Percentiles rank a stretch among this genome's conserved stretches.
These are phyloP conservation scores for Porpolomopsis calyptriformis DNA, from an alignment of 768 basidiomycete genomes.

Conservation along the genomic window DNA sequence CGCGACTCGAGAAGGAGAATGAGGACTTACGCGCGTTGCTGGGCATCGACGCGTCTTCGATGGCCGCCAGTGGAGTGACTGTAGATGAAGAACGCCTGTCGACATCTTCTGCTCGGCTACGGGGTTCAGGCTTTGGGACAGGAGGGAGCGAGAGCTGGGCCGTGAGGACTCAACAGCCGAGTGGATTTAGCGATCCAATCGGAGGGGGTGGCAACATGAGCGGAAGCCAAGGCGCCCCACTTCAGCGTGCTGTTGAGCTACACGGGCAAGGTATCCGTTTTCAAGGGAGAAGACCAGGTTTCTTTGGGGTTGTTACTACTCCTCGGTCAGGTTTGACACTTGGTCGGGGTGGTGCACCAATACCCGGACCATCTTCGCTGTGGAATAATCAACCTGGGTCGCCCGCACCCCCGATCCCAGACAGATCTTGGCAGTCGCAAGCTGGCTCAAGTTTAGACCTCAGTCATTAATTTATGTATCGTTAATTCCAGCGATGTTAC, in stretches of 20 bases:
- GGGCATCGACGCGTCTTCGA: conserved; percentile 53
- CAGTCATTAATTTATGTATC: conserved; percentile 20
- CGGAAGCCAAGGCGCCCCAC: conserved; percentile 21
- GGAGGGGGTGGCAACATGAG: conserved; percentile 1
- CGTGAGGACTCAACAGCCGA: not conserved
- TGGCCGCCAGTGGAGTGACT: conserved; percentile 42
- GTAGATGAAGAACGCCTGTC: conserved; percentile 37
- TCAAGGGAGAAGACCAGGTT: conserved; percentile 44
- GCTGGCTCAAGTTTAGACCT: conserved; percentile 30
- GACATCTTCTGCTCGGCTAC: conserved; percentile 19
- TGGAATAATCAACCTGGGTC: conserved; percentile 33
- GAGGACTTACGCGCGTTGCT: conserved; percentile 62
- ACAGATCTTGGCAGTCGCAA: conserved; percentile 35
- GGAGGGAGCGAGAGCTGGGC: conserved; percentile 11
- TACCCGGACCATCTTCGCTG: conserved; percentile 23
- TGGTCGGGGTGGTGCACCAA: conserved; percentile 20
- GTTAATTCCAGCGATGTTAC: too few species aligned
- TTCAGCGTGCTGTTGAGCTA: conserved; percentile 41
- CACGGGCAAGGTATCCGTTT: conserved; percentile 43
- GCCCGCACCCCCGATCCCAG: conserved; percentile 31
- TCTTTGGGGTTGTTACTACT: conserved; percentile 37
- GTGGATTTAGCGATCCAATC: not conserved
- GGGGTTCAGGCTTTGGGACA: conserved; percentile 8
- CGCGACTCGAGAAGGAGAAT: conserved; percentile 76
- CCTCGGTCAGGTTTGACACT: conserved; percentile 21